Base-by-base conservation (phyloP, 2,329 filamentous ascomycete species). In the Coccinonectria pachysandricola region DNA sequence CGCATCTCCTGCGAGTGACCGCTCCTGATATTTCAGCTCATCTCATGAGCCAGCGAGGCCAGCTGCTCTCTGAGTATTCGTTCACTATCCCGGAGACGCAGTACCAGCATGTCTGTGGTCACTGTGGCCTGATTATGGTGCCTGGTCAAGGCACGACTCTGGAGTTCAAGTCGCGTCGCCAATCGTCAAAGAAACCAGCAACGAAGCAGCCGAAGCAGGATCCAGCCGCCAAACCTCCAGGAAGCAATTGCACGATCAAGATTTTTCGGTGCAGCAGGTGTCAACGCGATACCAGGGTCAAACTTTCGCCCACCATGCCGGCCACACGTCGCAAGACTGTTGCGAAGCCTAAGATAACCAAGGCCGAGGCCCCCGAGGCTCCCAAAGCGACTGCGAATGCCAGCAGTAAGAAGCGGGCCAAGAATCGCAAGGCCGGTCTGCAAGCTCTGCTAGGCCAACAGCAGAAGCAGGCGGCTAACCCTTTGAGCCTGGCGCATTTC, bases 371-470 rank as follows among this genome's bases (percentile, higher is more conserved):
- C n/a, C 23, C 33, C 8, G 42, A 42, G 12, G 26, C 30, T 50
- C 26, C 60, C 45, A 42, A 50, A 34, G 41, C 32, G 10, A 58
- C 62, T 2, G 55, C 64, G 17, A 75, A 70, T 45, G 64, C 69
- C 6, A 71, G 55, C 52, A 77, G 70, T 54, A 77, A 73, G 53
- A 78, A 77, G 54, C 62, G 74, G 25, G 70, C 75, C 16, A 79
- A 75, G 54, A 68, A 59, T 34, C 62, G 74, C 33, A 81, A 79
- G 50, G 68, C 71, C 17, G 74, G 72, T 1, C 56, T 82, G n/a
- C 71, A 78, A 46, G 73, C 75, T 26, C 49, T 81, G 20, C 56
- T 81, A n/a, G 48, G 64, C 24, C 68, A 71, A 37, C 60, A 59
- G 43, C 59, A 60, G 26, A n/a, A n/a, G n/a, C 60, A 58, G 42